Evolutionary conservation across 371 early-diverging fungal species (phyloP), one percentile per base, ranked within the genome.

Genomic region (Saksenaea oblongispora): DNA sequence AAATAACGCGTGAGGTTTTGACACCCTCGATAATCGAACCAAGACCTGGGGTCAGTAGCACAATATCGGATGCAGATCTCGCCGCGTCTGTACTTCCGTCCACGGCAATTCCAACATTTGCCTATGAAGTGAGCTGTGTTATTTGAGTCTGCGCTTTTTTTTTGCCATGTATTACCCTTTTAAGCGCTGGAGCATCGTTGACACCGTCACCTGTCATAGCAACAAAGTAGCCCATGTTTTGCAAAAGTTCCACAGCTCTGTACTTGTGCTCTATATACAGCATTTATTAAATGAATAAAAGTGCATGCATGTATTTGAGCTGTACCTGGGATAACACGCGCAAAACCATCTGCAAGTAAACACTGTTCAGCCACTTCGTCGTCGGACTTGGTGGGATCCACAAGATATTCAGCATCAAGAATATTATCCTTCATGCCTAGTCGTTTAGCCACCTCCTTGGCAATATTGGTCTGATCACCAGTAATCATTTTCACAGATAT

Each of bases 41-140:
- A 26, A 96, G 84, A 24, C 95, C 94, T 1, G 92, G 87, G n/a
- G 92, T 88, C 17, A 93, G 69, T 56, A 97, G 71, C 5, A 97
- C 95, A 70, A 97, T 95, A 77, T 97, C 97, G 14, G 95, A 89
- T 7, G 97, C 97, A 1, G 93, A 89, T 35, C 96, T 87, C 22
- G 96, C 95, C 5, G 96, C 95, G 69, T 97, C 97, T 10, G 96
- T 95, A 63, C 93, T 91, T 27, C 92, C 91, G 27, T 92, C 85
- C 39, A 95, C 92, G 15, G 94, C 93, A 68, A 92, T 92, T 56
- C 93, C 94, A 34, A 92, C 91, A 79, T 93, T 90, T 34, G 93
- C 92, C 79, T 66, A 53, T 3, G 26, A 26, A 28, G 27, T 3
- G 18, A 26, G 28, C 1, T 34, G 3, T 10, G 1, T 13, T 31